A percentile compares a stretch with the other conserved stretches of the same genome.
phyloP scores from a whole-genome alignment of 306 rosid genomes.

The Medicago truncatula region DNA sequence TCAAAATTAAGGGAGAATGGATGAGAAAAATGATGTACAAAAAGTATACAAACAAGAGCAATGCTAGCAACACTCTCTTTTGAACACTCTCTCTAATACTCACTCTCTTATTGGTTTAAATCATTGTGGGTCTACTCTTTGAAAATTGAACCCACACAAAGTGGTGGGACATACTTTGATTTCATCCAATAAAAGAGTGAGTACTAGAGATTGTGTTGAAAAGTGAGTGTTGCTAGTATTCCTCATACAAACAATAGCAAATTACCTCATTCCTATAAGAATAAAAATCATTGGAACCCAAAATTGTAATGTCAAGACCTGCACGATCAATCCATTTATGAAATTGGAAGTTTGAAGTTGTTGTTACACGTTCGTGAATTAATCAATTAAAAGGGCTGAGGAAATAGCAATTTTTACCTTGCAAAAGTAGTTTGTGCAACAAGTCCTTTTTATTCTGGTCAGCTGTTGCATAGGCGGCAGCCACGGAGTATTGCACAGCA shows the following conservation, averaged over 20 bases:
- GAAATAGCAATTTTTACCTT: slow-evolving; percentile 52
- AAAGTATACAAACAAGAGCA: slow-evolving; percentile 18
- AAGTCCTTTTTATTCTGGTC: slow-evolving; percentile 63
- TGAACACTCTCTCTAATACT: too few relatives aligned
- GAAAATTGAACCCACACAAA: too few relatives aligned
- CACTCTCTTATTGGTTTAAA: too few relatives aligned
- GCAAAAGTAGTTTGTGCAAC: slow-evolving; percentile 73
- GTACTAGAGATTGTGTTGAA: too few relatives aligned
- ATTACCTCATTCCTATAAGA: slow-evolving; percentile 87
- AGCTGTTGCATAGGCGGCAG: slow-evolving; percentile 76
- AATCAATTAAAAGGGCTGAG: slow-evolving; percentile 22
- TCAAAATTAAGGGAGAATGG: neutral
- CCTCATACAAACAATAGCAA: slow-evolving; percentile 11
- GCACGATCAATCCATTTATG: slow-evolving; percentile 48
- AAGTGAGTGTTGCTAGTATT: too few relatives aligned
- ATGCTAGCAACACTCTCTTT: too few relatives aligned
- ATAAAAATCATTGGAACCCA: slow-evolving; percentile 93
- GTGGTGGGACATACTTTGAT: too few relatives aligned
- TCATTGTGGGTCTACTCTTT: too few relatives aligned
- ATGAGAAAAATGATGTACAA: neutral
- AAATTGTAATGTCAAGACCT: slow-evolving; percentile 93
- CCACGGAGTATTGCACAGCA: slow-evolving; percentile 88
- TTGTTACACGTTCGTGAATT: neutral
- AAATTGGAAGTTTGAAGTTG: slow-evolving; percentile 34
- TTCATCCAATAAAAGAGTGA: too few relatives aligned